Conservation (phyloP, 1,284 basidiomycete species). For the Pholiota adiposa region DNA sequence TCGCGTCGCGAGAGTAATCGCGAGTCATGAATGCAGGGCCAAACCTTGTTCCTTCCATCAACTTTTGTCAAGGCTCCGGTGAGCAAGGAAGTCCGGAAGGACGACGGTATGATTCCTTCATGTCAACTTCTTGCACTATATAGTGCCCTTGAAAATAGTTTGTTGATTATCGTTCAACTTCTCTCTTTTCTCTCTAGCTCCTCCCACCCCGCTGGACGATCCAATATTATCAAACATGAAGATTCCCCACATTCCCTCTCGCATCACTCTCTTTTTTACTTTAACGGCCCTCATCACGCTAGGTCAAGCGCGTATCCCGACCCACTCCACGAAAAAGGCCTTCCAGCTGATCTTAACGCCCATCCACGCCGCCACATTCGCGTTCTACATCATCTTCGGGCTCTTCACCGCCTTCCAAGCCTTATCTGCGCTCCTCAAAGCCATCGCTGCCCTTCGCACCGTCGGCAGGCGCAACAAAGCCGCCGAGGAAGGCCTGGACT, state of each 20-base stretch:
- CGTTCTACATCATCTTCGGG: constrained; percentile 8
- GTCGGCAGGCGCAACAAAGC: not conserved
- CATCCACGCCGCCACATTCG: constrained; percentile 5
- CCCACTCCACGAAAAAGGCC: not conserved
- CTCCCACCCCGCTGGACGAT: not conserved
- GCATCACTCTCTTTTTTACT: constrained; percentile 2
- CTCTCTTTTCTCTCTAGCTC: not conserved
- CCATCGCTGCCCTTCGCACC: not conserved
- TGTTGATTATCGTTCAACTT: not conserved
- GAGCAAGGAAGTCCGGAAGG: constrained; percentile 1
- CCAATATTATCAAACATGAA: not conserved
- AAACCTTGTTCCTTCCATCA: not conserved
- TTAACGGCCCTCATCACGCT: constrained; percentile 1
- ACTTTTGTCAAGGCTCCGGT: constrained; percentile 1
- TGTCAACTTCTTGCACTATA: not conserved
- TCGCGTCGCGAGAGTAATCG: not conserved
- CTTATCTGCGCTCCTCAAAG: constrained; percentile 2
- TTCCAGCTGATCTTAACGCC: constrained; percentile 6
- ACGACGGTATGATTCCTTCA: not conserved
- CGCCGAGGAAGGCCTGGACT: not conserved
- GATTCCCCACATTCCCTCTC: constrained; percentile 4
- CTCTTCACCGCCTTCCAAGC: constrained; percentile 1
- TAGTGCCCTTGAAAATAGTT: not conserved
- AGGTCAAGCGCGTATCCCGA: not conserved
- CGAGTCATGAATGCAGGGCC: not conserved